Base-by-base conservation (phyloP, 176 grass and related monocot species). In the Oryza nivara region DNA sequence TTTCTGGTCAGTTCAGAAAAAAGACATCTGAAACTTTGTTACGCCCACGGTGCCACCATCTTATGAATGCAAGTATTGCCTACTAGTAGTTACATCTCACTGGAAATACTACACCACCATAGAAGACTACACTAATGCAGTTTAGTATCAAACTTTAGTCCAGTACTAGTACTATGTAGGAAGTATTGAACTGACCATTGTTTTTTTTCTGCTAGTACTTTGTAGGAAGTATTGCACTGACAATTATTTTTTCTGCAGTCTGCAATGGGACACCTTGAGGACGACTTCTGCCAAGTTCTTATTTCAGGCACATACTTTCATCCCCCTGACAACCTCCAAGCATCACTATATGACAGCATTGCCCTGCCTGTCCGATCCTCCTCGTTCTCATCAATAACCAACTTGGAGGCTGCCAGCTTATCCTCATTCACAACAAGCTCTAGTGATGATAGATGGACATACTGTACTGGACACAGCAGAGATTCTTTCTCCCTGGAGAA, bases 301-400 rank as follows among this genome's bases (percentile, higher is more conserved):
- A 40, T 3, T 70, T 81, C 47, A 4, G 47, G 79, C 9, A 56
- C 66, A 40, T 56, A 70, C 54, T 81, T 81, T 54, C 4, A 38
- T 2, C 20, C 66, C 46, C 79, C 79, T 26, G 13, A 16, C 28
- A 40, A 7, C 68, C 46, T 70, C 48, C 66, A 51, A 70, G 66
- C 48, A 2, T 81, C 67, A 60, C 48, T 58, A 23, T 35, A 19
- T 14, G 14, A 30, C 0, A 60, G 32, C 67, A 41, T 81, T 71
- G 46, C 52, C 32, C 51, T 60, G 15, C 54, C 54, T 23, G 19
- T 26, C 14, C 48, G 48, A 44, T 81, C 80, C 67, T 72, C 61
- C 43, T 82, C 68, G 9, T 77, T 25, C 56, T 77, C 74, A 43
- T 77, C 49, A 72, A 44, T 72, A n/a, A 34, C 68, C 35, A 58